phyloP scores from a whole-genome alignment of 192 early-diverging fungal genomes.

The Umbelopsis isabellina region DNA sequence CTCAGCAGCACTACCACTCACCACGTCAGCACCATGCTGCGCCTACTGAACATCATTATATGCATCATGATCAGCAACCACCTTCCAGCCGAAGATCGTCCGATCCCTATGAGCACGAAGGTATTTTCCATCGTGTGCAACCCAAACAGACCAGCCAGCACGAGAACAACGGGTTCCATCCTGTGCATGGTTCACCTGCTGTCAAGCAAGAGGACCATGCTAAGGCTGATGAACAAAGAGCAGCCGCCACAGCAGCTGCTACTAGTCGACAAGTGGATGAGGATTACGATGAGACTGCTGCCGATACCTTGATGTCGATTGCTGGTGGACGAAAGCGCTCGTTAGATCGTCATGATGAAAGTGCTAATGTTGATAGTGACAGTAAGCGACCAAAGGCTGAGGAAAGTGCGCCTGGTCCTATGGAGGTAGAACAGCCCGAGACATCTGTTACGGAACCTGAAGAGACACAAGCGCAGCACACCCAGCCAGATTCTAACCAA shows the following conservation, averaged over 20 bases:
- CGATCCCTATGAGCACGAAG: conserved; percentile 14
- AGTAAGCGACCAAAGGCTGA: conserved; percentile 14
- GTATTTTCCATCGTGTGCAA: conserved; percentile 17
- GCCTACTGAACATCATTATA: background rate
- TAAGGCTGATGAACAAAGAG: background rate
- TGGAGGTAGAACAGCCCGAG: too few species aligned
- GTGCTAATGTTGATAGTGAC: conserved; percentile 14
- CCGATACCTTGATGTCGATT: conserved; percentile 35
- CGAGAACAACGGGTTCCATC: conserved; percentile 17
- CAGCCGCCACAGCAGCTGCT: background rate
- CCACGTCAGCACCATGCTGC: conserved; percentile 17
- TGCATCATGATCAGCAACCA: conserved; percentile 8
- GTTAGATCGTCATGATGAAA: conserved; percentile 1
- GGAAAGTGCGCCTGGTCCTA: too few species aligned
- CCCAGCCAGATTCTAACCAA: too few species aligned
- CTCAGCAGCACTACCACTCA: conserved; percentile 14
- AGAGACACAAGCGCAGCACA: too few species aligned
- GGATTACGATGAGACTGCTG: conserved; percentile 37
- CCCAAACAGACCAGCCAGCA: background rate
- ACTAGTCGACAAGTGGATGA: conserved; percentile 25
- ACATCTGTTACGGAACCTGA: too few species aligned
- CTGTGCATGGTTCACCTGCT: conserved; percentile 7
- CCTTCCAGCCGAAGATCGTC: background rate
- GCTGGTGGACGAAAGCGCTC: conserved; percentile 31
- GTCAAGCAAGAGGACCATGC: conserved; percentile 26